A percentile compares a stretch with the other conserved stretches of the same genome.
phyloP scores from a whole-genome alignment of 1,139 yeast species.

The Saccharomycopsis hybrid region DNA sequence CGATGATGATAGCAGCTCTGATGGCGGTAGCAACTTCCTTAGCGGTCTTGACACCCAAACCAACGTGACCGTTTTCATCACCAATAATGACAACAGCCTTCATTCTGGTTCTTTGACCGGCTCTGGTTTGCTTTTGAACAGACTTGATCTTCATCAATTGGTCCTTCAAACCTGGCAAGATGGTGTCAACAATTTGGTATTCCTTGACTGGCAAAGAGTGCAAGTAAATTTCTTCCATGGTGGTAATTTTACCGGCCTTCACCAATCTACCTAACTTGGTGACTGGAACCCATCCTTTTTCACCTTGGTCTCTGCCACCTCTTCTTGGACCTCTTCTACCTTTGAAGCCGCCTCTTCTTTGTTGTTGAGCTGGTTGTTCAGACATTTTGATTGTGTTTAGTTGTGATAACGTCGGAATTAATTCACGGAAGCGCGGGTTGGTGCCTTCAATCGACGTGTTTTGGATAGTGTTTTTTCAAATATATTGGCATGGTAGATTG shows the following conservation, averaged over 20 bases:
- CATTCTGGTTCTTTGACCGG: constrained; percentile 99
- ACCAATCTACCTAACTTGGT: constrained; percentile 99
- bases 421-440: constrained; percentile 23
- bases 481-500: too few relatives aligned
- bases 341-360: constrained; percentile 64
- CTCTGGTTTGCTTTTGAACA: constrained; percentile 99
- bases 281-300: constrained; percentile 99
- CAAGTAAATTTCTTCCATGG: constrained; percentile 97
- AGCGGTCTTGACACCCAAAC: constrained; percentile 99
- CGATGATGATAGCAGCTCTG: constrained; percentile 99
- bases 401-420: constrained; percentile 25
- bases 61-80: constrained; percentile 99
- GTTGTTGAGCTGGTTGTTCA: constrained; percentile 29
- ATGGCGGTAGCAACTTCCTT: constrained; percentile 99
- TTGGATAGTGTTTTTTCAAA: too few relatives aligned
- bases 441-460: constrained; percentile 22
- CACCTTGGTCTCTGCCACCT: constrained; percentile 71
- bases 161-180: constrained; percentile 93
- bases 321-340: constrained; percentile 52
- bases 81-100: constrained; percentile 99
- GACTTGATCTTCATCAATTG: constrained; percentile 99
- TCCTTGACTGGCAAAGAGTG: constrained; percentile 99
- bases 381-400: constrained; percentile 43
- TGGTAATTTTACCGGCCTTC: constrained; percentile 95
- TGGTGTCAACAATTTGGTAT: constrained; percentile 95